Evolutionary conservation across 2,329 filamentous ascomycete species (phyloP).

Genomic region (Exserohilum rostratum): DNA sequence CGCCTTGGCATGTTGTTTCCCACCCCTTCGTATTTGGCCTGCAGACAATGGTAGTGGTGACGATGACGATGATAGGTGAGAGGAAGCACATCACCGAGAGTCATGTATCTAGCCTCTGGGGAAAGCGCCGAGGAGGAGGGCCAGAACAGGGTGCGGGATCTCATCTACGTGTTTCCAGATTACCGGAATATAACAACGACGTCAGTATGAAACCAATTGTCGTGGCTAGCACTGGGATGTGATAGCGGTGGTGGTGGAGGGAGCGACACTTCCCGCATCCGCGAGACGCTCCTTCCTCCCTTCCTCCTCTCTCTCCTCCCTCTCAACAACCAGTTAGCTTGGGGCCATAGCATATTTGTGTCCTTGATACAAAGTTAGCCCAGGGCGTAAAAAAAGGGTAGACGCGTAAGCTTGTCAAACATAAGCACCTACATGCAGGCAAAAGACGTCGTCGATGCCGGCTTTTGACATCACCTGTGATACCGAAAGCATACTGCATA

Average conservation of each 20-base stretch:
- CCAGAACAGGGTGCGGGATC: too few relatives aligned
- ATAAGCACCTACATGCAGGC: slow-evolving; percentile 27
- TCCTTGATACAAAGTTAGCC: slow-evolving; percentile 4
- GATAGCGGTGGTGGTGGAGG: too few relatives aligned
- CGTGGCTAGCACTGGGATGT: too few relatives aligned
- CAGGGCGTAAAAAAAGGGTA: slow-evolving; percentile 1
- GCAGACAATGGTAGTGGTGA: background rate
- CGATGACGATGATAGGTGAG: too few relatives aligned
- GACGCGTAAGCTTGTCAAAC: slow-evolving; percentile 39
- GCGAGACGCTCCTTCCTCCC: too few relatives aligned
- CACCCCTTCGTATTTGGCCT: background rate
- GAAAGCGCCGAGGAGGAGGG: too few relatives aligned
- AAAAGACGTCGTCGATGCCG: slow-evolving; percentile 20
- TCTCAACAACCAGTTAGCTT: background rate
- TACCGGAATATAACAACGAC: too few relatives aligned
- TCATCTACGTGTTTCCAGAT: background rate
- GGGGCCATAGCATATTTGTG: slow-evolving; percentile 1
- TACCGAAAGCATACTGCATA: slow-evolving; percentile 16
- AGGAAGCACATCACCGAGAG: too few relatives aligned
- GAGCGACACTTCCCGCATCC: too few relatives aligned
- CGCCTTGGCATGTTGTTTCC: slow-evolving; percentile 4
- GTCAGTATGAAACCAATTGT: too few relatives aligned
- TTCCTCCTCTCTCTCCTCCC: too few relatives aligned
- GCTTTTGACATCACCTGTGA: slow-evolving; percentile 15
- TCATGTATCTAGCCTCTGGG: too few relatives aligned